Base-by-base conservation (phyloP, 1,284 basidiomycete species). In the Sporisorium exsertum region DNA sequence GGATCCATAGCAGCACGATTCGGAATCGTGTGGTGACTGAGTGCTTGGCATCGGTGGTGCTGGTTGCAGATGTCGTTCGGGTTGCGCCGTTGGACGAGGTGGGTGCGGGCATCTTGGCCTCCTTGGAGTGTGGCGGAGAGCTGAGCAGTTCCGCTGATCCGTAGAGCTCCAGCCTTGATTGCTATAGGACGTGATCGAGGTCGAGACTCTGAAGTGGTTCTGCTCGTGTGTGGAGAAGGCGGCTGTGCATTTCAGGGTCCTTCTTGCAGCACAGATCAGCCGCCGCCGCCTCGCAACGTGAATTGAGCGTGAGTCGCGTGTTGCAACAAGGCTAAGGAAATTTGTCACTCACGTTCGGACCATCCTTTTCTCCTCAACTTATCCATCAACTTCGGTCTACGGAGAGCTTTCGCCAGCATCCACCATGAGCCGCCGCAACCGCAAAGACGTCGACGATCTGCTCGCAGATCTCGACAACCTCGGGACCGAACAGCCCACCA, bases 391-490 rank as follows among this genome's bases (percentile, higher is more conserved):
- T 32, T 32, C 26, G 5, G 9, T 33, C 33, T n/a, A 53, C 35
- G 1, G 10, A 22, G 6, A 24, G 1, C 32, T 10, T 32, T 20
- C 29, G 5, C 18, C 32, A 33, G 15, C 26, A 70, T 64, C 15
- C 24, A 57, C 16, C 18, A 75, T 75, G 72, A 70, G 67, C 26
- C 50, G 72, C n/a, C 69, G 77, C 64, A 77, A 69, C 24, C 64
- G 74, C 9, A 72, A 80, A 24, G 80, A 81, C 51, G 83, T 85
- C 20, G 84, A 85, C 50, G 77, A 81, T n/a, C 77, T 85, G 5
- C 77, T 85, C 12, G 80, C 81, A 5, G 82, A 84, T 42, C 70
- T 85, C 26, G 81, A 83, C 60, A 81, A 74, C 45, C 62, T 84
- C 3, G 80, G 77, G 22, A 70, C 75, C 20, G 71, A 76, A 40